Base-by-base conservation (phyloP, 148 eudicot species). In the Chenopodium album region DNA sequence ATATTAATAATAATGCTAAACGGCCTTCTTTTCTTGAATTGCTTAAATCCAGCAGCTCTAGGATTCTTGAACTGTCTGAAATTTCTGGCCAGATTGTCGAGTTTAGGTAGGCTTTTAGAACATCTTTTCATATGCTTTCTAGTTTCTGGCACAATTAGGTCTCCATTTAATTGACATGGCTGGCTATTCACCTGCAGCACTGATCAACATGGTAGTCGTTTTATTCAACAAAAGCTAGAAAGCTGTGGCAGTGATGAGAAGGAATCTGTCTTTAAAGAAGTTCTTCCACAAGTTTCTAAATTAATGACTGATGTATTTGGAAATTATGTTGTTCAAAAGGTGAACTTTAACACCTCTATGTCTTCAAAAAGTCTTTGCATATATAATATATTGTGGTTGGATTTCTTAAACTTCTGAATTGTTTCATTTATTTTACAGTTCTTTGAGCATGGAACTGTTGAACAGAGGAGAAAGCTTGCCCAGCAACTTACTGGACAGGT, bases 181-280 rank as follows among this genome's bases (percentile, higher is more conserved):
- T 73, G 29, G 52, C 34, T 76, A 56, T 68, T 66, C 69, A 60
- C 72, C 60, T 54, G 81, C 83, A 93, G 97, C 78, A 86, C 89
- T 75, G 97, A 91, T 80, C 97, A 93, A 76, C 91, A 90, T 79
- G 97, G 97, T n/a, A 93, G 97, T 76, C 92, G 97, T 31, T 93
- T 93, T 71, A 91, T 93, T 78, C 94, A 93, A 75, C 97, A 93
- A 76, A 91, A 93, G 84, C 82, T 93, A 85, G 93, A 93, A 80
- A 82, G 82, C 48, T 91, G 89, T 64, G 87, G 88, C 50, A 80
- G 79, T 14, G 90, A 89, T 67, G 97, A 93, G 83, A 93, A 93
- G 79, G 87, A 84, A 77, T 87, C 88, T 85, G 94, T 90, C 78
- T 93, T 89, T 84, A 80, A 83, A 19, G 97, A 93, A 83, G 86